These are phyloP conservation scores for Trichophyton simii DNA, from an alignment of 2,329 filamentous ascomycete genomes.

Conservation along the genomic window DNA sequence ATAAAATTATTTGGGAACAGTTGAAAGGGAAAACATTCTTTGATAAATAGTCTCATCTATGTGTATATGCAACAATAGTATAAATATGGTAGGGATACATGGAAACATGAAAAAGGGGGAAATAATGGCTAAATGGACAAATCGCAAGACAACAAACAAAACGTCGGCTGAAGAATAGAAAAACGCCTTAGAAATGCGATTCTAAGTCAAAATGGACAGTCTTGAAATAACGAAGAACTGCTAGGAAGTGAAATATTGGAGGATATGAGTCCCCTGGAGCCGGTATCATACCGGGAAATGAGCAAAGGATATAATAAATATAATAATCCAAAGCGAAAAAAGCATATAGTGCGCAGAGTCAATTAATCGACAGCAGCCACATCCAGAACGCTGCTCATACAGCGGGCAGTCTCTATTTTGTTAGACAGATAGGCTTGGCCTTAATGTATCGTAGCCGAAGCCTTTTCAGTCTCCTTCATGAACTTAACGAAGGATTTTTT, in stretches of 20 bases:
- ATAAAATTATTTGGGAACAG: not conserved
- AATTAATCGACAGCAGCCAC: not conserved
- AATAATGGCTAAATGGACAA: not conserved
- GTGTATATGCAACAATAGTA: not conserved
- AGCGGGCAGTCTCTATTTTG: not conserved
- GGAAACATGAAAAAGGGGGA: not conserved
- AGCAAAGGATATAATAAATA: not conserved
- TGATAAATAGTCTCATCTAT: not conserved
- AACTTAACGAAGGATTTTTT: slow-evolving; percentile 97
- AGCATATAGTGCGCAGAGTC: not conserved
- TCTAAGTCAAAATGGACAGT: not conserved
- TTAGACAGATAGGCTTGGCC: not conserved
- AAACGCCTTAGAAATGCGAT: not conserved
- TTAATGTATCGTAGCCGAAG: not conserved
- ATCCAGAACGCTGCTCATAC: not conserved
- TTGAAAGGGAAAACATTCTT: not conserved
- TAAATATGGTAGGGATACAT: not conserved
- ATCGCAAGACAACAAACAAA: not conserved
- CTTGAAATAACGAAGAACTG: not conserved
- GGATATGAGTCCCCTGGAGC: not conserved
- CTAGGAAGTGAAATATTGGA: not conserved
- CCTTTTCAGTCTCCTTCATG: slow-evolving; percentile 50
- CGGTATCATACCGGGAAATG: not conserved
- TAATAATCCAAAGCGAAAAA: not conserved
- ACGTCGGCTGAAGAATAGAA: not conserved